Conservation (phyloP, 768 basidiomycete genomes). For the Serendipita sp. region DNA sequence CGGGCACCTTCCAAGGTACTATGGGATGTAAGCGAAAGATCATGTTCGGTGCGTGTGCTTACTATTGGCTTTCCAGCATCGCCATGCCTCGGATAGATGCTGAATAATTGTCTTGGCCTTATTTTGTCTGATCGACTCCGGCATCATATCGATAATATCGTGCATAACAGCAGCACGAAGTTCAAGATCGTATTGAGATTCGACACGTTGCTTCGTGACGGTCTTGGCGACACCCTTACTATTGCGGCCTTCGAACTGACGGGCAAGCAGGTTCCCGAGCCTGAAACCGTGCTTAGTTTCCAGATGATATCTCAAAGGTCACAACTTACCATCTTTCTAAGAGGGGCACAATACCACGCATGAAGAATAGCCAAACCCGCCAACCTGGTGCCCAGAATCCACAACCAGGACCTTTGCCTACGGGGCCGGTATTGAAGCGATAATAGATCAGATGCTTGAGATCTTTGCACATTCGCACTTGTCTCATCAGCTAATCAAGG, state of each 20-base stretch:
- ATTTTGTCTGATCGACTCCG: slow-evolving; percentile 97
- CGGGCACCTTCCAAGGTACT: slow-evolving; percentile 99
- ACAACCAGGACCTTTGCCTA: slow-evolving; percentile 96
- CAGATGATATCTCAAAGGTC: background rate
- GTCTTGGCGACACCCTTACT: slow-evolving; percentile 94
- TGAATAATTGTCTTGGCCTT: slow-evolving; percentile 99
- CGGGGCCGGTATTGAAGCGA: slow-evolving; percentile 98
- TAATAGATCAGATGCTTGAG: slow-evolving; percentile 97
- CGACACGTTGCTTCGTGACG: slow-evolving; percentile 96
- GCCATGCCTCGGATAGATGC: slow-evolving; percentile 95
- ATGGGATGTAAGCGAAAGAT: slow-evolving; percentile 9
- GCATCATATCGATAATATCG: slow-evolving; percentile 99
- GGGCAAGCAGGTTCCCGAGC: slow-evolving; percentile 90
- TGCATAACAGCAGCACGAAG: slow-evolving; percentile 98
- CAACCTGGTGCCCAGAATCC: slow-evolving; percentile 99
- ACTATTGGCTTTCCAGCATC: slow-evolving; percentile 93
- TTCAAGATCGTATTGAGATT: slow-evolving; percentile 96
- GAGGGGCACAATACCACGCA: slow-evolving; percentile 95
- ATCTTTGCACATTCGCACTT: slow-evolving; percentile 99
- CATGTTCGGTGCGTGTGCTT: slow-evolving; percentile 14
- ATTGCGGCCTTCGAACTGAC: slow-evolving; percentile 97
- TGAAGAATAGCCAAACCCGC: slow-evolving; percentile 99
- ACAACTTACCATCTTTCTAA: slow-evolving; percentile 71
- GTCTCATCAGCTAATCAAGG: slow-evolving; percentile 68
- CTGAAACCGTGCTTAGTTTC: slow-evolving; percentile 17